Base-by-base conservation (phyloP, 139 green algal species). In the Dunaliella primolecta region DNA sequence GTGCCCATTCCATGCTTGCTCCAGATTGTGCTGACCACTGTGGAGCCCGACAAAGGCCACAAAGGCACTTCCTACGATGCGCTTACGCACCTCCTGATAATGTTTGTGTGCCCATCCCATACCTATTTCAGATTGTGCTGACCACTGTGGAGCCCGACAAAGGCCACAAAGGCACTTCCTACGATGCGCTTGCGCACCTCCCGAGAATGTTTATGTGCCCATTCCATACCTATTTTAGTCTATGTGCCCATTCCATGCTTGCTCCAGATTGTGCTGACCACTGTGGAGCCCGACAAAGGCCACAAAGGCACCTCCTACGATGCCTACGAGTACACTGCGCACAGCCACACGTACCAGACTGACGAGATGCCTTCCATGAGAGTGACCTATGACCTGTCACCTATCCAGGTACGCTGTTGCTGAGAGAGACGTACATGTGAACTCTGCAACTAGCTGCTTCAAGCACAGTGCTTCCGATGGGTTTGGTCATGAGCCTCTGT, bases 291-390 rank as follows among this genome's bases (percentile, higher is more conserved):
- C 1, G 81, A 37, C 24, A 37, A 81, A 2, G 84, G 83, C 2
- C 80, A 79, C n/a, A 80, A 74, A 1, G 80, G 85, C 23, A 46
- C 56, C 30, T 36, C 36, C 11, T 97, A 94, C 81, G 94, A 98
- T 82, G 94, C 94, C 0, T 98, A 97, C 80, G 95, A 98, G 86
- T 98, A 98, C 90, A 97, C 94, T 30, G 94, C 94, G 31, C 95
- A 98, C 88, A 95, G 89, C 83, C 95, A 98, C 89, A 91, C 90
- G 2, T 98, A 95, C 88, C 90, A 91, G 78, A 89, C 88, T 1
- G 93, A 95, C 33, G 82, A 84, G 76, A 92, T 94, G 34, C 93
- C 94, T 0, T 84, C 91, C 15, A 64, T 84, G 38, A 95, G 95
- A 84, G 95, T 98, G 72, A 92, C 90, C 0, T 96, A 96, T 85